Evolutionary conservation across 768 basidiomycete genomes (phyloP).

Genomic region (Pulveroboletus sp.): DNA sequence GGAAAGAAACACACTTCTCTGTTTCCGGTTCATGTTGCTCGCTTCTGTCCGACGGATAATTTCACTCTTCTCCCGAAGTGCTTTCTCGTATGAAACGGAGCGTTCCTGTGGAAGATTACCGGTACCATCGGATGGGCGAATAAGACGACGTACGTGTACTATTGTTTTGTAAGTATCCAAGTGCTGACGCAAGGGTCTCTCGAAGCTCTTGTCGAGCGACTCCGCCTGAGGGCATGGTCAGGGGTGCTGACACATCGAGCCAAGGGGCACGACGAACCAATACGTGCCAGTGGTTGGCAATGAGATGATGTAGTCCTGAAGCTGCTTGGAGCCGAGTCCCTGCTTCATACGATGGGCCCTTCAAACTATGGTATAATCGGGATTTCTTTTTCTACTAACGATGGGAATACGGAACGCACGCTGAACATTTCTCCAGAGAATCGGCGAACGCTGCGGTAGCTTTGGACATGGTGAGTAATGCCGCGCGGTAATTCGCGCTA

Average conservation of each 20-base stretch:
- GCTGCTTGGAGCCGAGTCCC: conserved; percentile 81
- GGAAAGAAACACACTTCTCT: conserved; percentile 59
- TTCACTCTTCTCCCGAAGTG: conserved; percentile 76
- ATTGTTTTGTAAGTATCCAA: conserved; percentile 73
- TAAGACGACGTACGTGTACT: conserved; percentile 50
- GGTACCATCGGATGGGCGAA: not conserved
- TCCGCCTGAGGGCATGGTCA: conserved; percentile 53
- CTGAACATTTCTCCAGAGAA: conserved; percentile 78
- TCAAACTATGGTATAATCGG: conserved; percentile 44
- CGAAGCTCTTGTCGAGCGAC: conserved; percentile 81
- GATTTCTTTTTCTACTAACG: not conserved
- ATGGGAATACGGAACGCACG: conserved; percentile 42
- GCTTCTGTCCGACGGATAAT: conserved; percentile 83
- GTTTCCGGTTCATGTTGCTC: conserved; percentile 78
- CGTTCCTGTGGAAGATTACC: conserved; percentile 56
- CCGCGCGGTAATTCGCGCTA: conserved; percentile 75
- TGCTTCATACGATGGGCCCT: conserved; percentile 75
- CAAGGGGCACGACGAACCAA: conserved; percentile 48
- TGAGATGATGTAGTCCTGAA: conserved; percentile 84
- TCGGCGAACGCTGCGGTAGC: conserved; percentile 83
- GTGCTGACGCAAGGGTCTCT: conserved; percentile 83
- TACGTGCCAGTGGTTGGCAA: conserved; percentile 90
- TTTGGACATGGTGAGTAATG: conserved; percentile 74
- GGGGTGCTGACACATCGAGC: conserved; percentile 1
- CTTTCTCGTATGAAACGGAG: conserved; percentile 76